phyloP scores from a whole-genome alignment of 139 green algal genomes.

The Trebouxia sp. region DNA sequence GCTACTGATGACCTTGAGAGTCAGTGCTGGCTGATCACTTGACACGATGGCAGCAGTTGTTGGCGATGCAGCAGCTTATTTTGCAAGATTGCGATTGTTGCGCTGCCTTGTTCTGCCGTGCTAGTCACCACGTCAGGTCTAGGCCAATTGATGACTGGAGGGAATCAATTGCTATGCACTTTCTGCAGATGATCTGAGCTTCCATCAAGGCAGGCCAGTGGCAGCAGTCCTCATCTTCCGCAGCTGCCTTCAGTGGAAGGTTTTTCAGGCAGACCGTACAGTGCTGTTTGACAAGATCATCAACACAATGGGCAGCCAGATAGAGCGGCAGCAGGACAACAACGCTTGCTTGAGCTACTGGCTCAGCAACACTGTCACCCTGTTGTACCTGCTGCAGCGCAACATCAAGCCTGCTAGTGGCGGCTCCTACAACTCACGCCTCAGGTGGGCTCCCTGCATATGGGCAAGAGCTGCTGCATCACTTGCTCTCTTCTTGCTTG shows the following conservation, averaged over 20 bases:
- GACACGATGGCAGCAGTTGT: too few species aligned
- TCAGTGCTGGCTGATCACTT: too few species aligned
- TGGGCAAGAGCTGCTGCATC: too few species aligned
- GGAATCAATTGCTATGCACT: too few species aligned
- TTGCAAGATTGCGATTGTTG: too few species aligned
- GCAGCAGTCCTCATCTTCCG: slow-evolving; percentile 91
- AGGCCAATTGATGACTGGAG: too few species aligned
- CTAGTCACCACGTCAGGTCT: too few species aligned
- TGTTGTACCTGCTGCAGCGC: slow-evolving; percentile 94
- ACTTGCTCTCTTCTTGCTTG: slow-evolving; percentile 14
- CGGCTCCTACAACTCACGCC: slow-evolving; percentile 45
- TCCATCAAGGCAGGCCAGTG: slow-evolving; percentile 81
- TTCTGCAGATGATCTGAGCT: slow-evolving; percentile 74
- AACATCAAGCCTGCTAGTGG: slow-evolving; percentile 87
- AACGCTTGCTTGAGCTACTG: slow-evolving; percentile 93
- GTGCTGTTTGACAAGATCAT: slow-evolving; percentile 97
- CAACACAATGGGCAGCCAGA: slow-evolving; percentile 76
- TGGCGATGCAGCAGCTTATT: too few species aligned
- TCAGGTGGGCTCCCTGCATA: slow-evolving; percentile 12
- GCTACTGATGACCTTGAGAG: too few species aligned
- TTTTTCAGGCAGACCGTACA: slow-evolving; percentile 91
- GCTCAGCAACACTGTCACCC: slow-evolving; percentile 94
- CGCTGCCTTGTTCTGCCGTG: too few species aligned
- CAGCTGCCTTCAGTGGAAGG: slow-evolving; percentile 86
- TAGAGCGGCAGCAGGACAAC: slow-evolving; percentile 88